phyloP scores from a whole-genome alignment of 192 early-diverging fungal species.

The Coemansia sp. region DNA sequence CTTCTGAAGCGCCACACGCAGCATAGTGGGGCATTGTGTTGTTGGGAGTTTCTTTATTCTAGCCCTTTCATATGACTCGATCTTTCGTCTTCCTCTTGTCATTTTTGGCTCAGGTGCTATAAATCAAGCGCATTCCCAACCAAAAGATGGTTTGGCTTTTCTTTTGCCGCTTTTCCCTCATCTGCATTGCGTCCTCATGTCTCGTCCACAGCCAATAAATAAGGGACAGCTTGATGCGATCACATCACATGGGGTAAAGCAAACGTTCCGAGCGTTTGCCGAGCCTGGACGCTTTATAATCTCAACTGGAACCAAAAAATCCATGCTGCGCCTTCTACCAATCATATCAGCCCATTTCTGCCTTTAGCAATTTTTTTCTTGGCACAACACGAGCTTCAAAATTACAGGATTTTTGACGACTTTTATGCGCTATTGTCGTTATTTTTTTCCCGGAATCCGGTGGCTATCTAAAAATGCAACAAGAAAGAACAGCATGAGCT shows the following conservation, averaged over 20 bases:
- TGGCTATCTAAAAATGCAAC: no score
- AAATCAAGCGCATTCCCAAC: neutral
- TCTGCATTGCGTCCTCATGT: neutral
- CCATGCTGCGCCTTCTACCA: neutral
- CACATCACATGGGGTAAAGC: neutral
- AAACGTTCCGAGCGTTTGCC: neutral
- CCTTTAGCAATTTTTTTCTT: no score
- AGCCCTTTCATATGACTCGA: no score
- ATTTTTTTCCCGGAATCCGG: no score
- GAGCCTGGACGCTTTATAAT: neutral
- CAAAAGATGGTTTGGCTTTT: neutral
- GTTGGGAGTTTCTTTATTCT: no score
- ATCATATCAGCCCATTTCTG: no score
- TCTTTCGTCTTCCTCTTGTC: no score
- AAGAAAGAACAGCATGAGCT: no score
- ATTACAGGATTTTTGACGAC: neutral
- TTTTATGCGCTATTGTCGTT: no score
- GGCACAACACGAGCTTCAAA: neutral
- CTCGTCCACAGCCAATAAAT: neutral
- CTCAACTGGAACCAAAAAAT: neutral
- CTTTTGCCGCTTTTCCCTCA: neutral
- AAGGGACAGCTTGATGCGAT: neutral
- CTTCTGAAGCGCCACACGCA: conserved; percentile 32
- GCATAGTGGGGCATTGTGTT: neutral
- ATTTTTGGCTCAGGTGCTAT: no score